A percentile compares a stretch with the other conserved stretches of the same genome.
Conservation (phyloP, 2,329 filamentous ascomycete genomes). For the Didymella exigua region DNA sequence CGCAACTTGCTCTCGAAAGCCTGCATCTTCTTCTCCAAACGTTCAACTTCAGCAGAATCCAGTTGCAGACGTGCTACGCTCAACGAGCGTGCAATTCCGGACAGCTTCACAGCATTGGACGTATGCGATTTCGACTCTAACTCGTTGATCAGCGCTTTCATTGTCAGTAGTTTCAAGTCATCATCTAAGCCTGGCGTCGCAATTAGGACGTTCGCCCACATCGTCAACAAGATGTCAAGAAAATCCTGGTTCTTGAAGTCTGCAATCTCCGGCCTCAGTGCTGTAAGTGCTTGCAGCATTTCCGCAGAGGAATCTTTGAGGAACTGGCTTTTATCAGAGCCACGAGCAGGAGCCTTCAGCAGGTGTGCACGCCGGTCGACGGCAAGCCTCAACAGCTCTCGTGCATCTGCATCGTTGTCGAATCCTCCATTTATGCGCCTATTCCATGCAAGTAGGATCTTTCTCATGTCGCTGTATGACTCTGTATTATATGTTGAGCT, state of each 20-base stretch:
- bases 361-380: not conserved
- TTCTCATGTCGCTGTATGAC: not conserved
- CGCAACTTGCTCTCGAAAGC: not conserved
- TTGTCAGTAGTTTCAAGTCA: slow-evolving; percentile 20
- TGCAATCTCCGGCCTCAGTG: slow-evolving; percentile 27
- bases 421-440: not conserved
- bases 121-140: not conserved
- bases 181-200: slow-evolving; percentile 23
- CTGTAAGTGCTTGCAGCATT: slow-evolving; percentile 22
- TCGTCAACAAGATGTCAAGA: slow-evolving; percentile 20
- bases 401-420: not conserved
- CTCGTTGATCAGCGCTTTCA: slow-evolving; percentile 17
- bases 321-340: slow-evolving; percentile 1
- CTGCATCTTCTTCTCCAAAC: not conserved
- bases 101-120: not conserved
- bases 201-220: slow-evolving; percentile 27
- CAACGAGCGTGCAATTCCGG: not conserved
- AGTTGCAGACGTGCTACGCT: not conserved
- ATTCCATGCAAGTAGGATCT: not conserved
- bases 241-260: slow-evolving; percentile 20
- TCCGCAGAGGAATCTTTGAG: not conserved
- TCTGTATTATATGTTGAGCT: not conserved
- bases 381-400: not conserved
- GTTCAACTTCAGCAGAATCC: not conserved
- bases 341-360: not conserved